Percentiles rank a stretch among this genome's conserved stretches.
phyloP scores from a whole-genome alignment of 441 rosid species.

The Erysimum pusillum region DNA sequence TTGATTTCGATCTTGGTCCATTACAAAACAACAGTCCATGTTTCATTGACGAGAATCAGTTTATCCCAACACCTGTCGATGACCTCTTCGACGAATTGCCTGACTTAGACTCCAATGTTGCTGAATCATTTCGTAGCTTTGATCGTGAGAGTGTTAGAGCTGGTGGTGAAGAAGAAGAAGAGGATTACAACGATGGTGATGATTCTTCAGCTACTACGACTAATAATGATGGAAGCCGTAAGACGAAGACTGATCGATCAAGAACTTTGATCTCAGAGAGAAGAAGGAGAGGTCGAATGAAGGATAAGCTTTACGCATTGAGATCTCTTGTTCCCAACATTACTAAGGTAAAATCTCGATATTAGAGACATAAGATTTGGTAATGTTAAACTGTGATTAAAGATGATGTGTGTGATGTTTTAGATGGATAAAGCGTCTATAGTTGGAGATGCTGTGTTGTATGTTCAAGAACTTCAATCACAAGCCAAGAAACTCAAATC shows the following conservation, averaged over 20 bases:
- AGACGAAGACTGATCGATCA: slow-evolving; percentile 66
- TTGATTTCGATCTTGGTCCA: slow-evolving; percentile 49
- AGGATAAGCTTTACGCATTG: slow-evolving; percentile 87
- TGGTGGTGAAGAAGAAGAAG: slow-evolving; percentile 38
- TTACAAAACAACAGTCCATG: slow-evolving; percentile 49
- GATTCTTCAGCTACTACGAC: slow-evolving; percentile 63
- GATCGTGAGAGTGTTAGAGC: slow-evolving; percentile 43
- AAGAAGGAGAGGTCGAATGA: slow-evolving; percentile 80
- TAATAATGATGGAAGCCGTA: slow-evolving; percentile 45
- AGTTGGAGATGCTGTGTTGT: slow-evolving; percentile 80
- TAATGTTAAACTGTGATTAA: slow-evolving; percentile 3
- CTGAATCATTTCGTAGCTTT: slow-evolving; percentile 52
- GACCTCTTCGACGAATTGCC: slow-evolving; percentile 48
- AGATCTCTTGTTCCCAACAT: slow-evolving; percentile 91
- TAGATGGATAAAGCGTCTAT: slow-evolving; percentile 97
- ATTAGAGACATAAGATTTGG: neutral
- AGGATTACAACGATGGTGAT: slow-evolving; percentile 54
- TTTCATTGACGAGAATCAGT: slow-evolving; percentile 47
- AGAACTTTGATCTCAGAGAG: slow-evolving; percentile 79
- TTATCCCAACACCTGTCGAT: slow-evolving; percentile 50
- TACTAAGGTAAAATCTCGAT: slow-evolving; percentile 64
- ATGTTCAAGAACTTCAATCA: slow-evolving; percentile 76
- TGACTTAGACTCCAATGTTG: slow-evolving; percentile 43
- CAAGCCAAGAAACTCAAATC: slow-evolving; percentile 76
- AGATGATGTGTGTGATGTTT: neutral